Conservation (phyloP, 108 stramenopile species). For the Chaetoceros muelleri region DNA sequence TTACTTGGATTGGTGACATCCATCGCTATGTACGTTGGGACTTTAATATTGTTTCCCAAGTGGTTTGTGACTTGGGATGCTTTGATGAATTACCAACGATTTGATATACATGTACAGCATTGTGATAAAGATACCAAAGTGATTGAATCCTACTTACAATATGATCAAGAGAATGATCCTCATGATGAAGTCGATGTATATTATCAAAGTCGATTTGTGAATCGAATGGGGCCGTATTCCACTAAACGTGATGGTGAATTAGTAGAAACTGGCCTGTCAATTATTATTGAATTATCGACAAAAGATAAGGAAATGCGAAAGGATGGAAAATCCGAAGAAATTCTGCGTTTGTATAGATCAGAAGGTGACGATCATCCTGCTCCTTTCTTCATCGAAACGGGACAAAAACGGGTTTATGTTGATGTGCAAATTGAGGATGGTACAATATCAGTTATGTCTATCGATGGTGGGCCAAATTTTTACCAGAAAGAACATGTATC, state of each 20-base stretch:
- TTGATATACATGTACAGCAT: constrained; percentile 8
- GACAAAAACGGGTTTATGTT: constrained; percentile 36
- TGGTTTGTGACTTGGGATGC: constrained; percentile 31
- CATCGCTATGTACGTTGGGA: constrained; percentile 17
- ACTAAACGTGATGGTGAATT: constrained; percentile 8
- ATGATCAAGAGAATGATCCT: constrained; percentile 10
- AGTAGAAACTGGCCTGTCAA: neutral
- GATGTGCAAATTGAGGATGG: constrained; percentile 12
- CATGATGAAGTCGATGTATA: constrained; percentile 14
- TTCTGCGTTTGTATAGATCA: constrained; percentile 2
- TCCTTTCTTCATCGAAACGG: constrained; percentile 29
- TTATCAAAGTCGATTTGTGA: constrained; percentile 11
- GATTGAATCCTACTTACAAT: constrained; percentile 2
- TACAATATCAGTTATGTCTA: constrained; percentile 2
- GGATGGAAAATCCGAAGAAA: constrained; percentile 1
- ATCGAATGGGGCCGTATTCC: constrained; percentile 9
- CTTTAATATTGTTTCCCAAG: constrained; percentile 31
- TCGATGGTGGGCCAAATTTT: constrained; percentile 38
- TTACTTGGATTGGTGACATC: constrained; percentile 29
- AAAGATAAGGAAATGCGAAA: neutral
- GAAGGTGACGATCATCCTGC: constrained; percentile 9
- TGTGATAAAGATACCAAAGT: neutral
- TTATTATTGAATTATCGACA: neutral
- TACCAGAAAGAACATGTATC: constrained; percentile 13
- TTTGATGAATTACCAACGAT: constrained; percentile 22